These are phyloP conservation scores for Candida sanyiensis DNA, from an alignment of 805 yeast species.

Conservation along the genomic window DNA sequence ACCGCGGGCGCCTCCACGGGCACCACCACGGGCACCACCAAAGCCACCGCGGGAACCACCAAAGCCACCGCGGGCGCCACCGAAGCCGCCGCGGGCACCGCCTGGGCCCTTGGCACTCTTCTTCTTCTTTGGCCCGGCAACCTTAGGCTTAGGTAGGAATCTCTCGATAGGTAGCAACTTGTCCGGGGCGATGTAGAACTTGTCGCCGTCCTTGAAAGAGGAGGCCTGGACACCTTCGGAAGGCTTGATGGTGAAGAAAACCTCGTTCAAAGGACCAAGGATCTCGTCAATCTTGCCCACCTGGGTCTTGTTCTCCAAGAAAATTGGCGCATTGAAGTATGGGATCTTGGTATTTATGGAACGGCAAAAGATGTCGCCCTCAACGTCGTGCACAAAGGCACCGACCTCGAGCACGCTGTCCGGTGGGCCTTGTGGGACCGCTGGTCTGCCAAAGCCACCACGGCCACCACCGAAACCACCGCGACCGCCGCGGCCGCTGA, in stretches of 20 bases:
- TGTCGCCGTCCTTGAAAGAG: slow-evolving; percentile 93
- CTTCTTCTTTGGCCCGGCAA: slow-evolving; percentile 73
- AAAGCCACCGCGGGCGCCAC: slow-evolving; percentile 32
- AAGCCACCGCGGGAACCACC: slow-evolving; percentile 29
- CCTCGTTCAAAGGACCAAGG: slow-evolving; percentile 95
- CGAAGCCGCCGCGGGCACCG: slow-evolving; percentile 41
- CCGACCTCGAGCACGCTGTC: slow-evolving; percentile 95
- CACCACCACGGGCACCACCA: slow-evolving; percentile 29
- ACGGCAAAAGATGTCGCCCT: slow-evolving; percentile 95
- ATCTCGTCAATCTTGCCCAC: slow-evolving; percentile 98
- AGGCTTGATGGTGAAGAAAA: slow-evolving; percentile 94
- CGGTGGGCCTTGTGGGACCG: slow-evolving; percentile 90
- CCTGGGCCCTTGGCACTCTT: slow-evolving; percentile 49
- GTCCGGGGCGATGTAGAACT: slow-evolving; percentile 92
- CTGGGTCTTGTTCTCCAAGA: slow-evolving; percentile 90
- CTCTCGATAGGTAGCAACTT: slow-evolving; percentile 93
- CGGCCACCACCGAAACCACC: slow-evolving; percentile 41
- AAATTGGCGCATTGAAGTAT: slow-evolving; percentile 97
- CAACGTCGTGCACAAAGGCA: slow-evolving; percentile 83
- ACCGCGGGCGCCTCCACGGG: slow-evolving; percentile 30
- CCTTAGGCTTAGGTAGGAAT: slow-evolving; percentile 94
- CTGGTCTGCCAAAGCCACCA: slow-evolving; percentile 63
- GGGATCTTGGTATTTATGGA: slow-evolving; percentile 93
- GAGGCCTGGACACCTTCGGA: slow-evolving; percentile 93
- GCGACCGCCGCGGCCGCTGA: slow-evolving; percentile 42